A percentile compares a stretch with the other conserved stretches of the same genome.
Evolutionary conservation across 192 early-diverging fungal species (phyloP).

Genomic region (Lunasporangiospora selenospora): DNA sequence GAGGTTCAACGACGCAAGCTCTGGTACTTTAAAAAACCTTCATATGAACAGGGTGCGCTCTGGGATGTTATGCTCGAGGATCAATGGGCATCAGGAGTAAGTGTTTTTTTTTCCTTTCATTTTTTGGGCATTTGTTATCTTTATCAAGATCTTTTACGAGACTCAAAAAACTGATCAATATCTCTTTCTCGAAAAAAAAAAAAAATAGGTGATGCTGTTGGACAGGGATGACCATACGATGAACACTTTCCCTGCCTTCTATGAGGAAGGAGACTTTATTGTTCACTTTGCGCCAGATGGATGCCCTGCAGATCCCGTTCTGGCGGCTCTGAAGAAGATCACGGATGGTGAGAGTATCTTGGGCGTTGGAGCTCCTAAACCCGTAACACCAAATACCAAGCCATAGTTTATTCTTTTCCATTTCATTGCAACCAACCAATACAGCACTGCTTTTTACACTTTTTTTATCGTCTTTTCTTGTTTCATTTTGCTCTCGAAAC

Average conservation of each 20-base stretch:
- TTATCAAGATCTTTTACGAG: neutral
- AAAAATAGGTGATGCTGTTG: constrained; percentile 45
- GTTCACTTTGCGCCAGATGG: constrained; percentile 65
- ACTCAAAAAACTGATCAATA: too few species aligned
- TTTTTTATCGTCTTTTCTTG: too few species aligned
- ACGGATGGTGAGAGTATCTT: constrained; percentile 23
- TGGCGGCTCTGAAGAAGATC: constrained; percentile 50
- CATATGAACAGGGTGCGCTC: constrained; percentile 56
- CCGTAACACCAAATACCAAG: too few species aligned
- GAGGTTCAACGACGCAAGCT: constrained; percentile 47
- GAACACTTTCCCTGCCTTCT: constrained; percentile 61
- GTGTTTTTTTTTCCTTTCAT: constrained; percentile 6
- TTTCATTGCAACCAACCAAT: too few species aligned
- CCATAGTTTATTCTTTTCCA: too few species aligned
- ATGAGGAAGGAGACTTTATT: constrained; percentile 57
- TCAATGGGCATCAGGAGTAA: constrained; percentile 17
- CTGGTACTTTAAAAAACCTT: constrained; percentile 32
- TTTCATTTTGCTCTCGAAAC: too few species aligned
- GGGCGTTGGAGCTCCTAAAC: constrained; percentile 16
- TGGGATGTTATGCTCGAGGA: constrained; percentile 52
- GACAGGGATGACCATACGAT: constrained; percentile 61
- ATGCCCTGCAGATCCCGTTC: constrained; percentile 55
- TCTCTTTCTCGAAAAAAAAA: too few species aligned
- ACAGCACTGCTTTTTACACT: too few species aligned
- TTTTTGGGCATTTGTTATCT: neutral